Percentiles rank a stretch among this genome's conserved stretches.
Conservation (phyloP, 2,329 filamentous ascomycete genomes). For the Cercospora berteroae region DNA sequence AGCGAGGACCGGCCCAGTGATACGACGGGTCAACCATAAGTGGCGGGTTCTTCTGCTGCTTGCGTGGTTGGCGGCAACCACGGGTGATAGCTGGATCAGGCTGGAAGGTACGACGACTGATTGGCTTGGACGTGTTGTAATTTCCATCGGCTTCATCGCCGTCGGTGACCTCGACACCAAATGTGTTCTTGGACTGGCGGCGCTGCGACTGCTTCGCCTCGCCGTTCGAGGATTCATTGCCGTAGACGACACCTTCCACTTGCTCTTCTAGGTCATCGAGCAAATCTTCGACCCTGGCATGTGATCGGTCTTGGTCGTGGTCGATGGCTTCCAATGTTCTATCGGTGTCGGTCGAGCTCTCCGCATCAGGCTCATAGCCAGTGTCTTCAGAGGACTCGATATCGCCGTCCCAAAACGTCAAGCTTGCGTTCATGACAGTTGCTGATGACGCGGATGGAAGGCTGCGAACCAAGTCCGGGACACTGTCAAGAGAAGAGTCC, state of each 20-base stretch:
- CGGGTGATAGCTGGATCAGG: background rate
- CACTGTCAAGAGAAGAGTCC: background rate
- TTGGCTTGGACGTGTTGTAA: background rate
- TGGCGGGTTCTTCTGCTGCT: constrained; percentile 6
- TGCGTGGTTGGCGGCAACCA: background rate
- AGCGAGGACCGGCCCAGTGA: background rate
- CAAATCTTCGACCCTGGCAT: background rate
- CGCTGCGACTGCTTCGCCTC: background rate
- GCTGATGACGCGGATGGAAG: background rate
- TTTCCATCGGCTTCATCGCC: background rate
- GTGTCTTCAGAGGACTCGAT: background rate
- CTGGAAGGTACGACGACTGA: constrained; percentile 1
- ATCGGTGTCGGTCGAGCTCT: constrained; percentile 1
- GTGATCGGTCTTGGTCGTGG: background rate
- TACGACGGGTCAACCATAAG: constrained; percentile 5
- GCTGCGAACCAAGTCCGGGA: background rate
- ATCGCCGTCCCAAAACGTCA: background rate
- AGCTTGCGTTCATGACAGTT: background rate
- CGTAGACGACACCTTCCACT: background rate
- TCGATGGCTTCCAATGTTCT: background rate
- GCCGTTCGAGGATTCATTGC: background rate
- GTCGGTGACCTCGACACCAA: background rate
- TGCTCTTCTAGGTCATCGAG: background rate
- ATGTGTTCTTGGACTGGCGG: background rate
- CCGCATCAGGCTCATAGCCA: constrained; percentile 5